phyloP scores from a whole-genome alignment of 345 rosid species.

The Aurinia saxatilis region DNA sequence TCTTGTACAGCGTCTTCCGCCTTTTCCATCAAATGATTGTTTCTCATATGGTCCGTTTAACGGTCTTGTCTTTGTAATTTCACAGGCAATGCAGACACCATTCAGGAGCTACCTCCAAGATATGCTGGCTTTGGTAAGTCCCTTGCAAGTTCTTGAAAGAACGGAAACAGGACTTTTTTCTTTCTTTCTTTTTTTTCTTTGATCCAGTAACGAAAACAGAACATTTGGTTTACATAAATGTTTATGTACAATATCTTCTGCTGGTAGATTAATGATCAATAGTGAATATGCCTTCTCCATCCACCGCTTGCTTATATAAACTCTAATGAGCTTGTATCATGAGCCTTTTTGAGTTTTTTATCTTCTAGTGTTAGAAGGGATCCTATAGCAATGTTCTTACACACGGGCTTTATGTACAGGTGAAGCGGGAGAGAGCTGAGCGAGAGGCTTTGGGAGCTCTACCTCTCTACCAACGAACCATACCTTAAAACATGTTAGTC shows the following conservation, averaged over 20 bases:
- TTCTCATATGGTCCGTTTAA: background rate
- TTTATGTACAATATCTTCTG: background rate
- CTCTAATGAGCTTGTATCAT: background rate
- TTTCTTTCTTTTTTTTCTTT: too few relatives aligned
- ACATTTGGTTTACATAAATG: too few relatives aligned
- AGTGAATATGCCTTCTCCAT: background rate
- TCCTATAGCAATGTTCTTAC: background rate
- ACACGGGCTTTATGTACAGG: constrained; percentile 30
- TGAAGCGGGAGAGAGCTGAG: constrained; percentile 73
- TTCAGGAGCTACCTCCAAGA: constrained; percentile 80
- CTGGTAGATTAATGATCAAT: background rate
- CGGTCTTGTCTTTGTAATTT: background rate
- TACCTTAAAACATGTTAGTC: constrained; percentile 44
- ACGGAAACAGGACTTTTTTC: background rate
- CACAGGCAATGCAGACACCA: constrained; percentile 76
- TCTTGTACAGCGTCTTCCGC: background rate
- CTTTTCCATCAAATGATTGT: background rate
- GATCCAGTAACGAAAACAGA: too few relatives aligned
- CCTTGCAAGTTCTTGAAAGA: background rate
- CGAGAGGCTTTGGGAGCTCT: constrained; percentile 87
- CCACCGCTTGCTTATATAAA: background rate
- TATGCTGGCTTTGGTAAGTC: constrained; percentile 80
- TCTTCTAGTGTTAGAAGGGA: background rate
- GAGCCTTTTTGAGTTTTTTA: background rate
- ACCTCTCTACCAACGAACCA: constrained; percentile 77